phyloP scores from a whole-genome alignment of 176 grass and related monocot genomes.

The Lolium multiflorum region DNA sequence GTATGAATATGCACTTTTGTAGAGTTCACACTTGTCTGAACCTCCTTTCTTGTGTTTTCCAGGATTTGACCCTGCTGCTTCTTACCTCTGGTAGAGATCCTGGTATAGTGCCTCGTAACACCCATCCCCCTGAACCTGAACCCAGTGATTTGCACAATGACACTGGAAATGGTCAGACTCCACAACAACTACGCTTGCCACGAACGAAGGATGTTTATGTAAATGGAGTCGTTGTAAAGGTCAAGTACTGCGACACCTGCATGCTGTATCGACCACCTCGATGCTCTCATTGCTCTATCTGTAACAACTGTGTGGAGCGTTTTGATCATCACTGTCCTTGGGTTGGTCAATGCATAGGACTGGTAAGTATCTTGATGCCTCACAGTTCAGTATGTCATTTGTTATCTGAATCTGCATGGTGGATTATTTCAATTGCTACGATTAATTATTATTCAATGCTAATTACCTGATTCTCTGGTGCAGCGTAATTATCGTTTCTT shows the following conservation, averaged over 20 bases:
- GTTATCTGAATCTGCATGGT: not conserved
- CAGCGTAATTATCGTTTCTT: constrained; percentile 98
- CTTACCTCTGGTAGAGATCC: constrained; percentile 94
- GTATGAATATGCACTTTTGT: not conserved
- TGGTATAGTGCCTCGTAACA: constrained; percentile 89
- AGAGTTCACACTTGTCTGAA: constrained; percentile 8
- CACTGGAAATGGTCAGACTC: constrained; percentile 63
- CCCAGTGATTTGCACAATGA: constrained; percentile 55
- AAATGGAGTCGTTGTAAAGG: constrained; percentile 77
- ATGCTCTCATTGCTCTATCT: constrained; percentile 94
- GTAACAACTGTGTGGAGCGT: constrained; percentile 94
- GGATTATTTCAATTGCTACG: constrained; percentile 9
- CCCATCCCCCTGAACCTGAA: constrained; percentile 86
- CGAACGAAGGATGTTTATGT: constrained; percentile 79
- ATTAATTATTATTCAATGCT: not conserved
- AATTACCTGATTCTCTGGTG: constrained; percentile 40
- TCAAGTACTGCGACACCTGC: constrained; percentile 97
- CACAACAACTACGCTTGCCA: constrained; percentile 78
- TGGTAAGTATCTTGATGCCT: constrained; percentile 57
- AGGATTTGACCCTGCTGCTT: constrained; percentile 89
- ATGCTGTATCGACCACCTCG: constrained; percentile 93
- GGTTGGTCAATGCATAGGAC: constrained; percentile 95
- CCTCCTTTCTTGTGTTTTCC: constrained; percentile 44
- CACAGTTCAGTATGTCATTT: not conserved
- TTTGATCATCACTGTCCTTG: constrained; percentile 98